These are phyloP conservation scores for Trametes punicea DNA, from an alignment of 768 basidiomycete genomes.

Conservation along the genomic window DNA sequence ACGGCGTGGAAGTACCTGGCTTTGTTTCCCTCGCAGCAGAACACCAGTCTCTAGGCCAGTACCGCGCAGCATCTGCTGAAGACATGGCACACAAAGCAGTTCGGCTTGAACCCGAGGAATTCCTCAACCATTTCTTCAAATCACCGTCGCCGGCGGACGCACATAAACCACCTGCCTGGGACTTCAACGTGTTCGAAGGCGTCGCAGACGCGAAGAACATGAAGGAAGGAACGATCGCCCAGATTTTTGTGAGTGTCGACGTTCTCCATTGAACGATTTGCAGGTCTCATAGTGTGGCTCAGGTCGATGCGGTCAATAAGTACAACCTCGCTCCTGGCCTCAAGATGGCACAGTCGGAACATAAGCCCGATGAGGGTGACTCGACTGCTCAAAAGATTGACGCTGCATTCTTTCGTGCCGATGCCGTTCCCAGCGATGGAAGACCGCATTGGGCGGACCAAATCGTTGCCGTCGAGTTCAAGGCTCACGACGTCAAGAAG, in stretches of 20 bases:
- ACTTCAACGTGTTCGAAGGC: not conserved
- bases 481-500: not conserved
- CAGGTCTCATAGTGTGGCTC: too few species aligned
- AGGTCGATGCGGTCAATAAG: not conserved
- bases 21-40: too few species aligned
- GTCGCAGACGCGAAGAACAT: not conserved
- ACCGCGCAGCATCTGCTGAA: not conserved
- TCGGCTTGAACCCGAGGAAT: not conserved
- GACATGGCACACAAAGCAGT: slow-evolving; percentile 10
- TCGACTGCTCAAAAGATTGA: not conserved
- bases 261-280: not conserved
- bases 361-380: not conserved
- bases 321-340: not conserved
- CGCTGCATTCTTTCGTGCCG: not conserved
- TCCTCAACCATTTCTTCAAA: not conserved
- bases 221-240: not conserved
- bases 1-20: too few species aligned
- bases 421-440: not conserved
- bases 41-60: too few species aligned
- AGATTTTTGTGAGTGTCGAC: not conserved
- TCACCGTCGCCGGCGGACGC: not conserved
- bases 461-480: slow-evolving; percentile 9
- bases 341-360: not conserved
- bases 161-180: not conserved
- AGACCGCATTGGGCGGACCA: slow-evolving; percentile 14